Percentiles rank a stretch among this genome's conserved stretches.
These are phyloP conservation scores for Aspergillus conjunctus DNA, from an alignment of 495 filamentous ascomycete species.

Conservation along the genomic window DNA sequence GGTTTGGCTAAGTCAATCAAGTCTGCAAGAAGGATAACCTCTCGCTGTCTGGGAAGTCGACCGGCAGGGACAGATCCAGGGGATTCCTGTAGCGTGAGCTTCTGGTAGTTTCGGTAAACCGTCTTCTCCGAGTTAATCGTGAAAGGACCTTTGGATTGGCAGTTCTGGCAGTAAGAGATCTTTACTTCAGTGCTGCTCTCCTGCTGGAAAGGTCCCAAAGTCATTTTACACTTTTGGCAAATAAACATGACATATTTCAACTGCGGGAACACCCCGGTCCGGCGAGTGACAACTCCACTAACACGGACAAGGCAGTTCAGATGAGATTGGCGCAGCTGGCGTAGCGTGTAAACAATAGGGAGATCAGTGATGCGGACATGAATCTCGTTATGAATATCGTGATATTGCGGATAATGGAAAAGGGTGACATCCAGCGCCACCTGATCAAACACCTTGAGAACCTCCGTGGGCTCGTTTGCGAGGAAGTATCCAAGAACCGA, in stretches of 20 bases:
- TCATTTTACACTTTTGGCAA: slow-evolving; percentile 89
- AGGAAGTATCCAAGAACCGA: slow-evolving; percentile 98
- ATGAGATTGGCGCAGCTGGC: slow-evolving; percentile 93
- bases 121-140: slow-evolving; percentile 97
- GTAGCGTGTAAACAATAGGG: slow-evolving; percentile 93
- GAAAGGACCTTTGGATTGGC: slow-evolving; percentile 94
- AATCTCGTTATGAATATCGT: slow-evolving; percentile 96
- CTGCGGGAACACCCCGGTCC: slow-evolving; percentile 98
- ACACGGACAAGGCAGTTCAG: slow-evolving; percentile 96
- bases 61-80: slow-evolving; percentile 96
- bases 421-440: slow-evolving; percentile 95
- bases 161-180: slow-evolving; percentile 95
- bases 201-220: slow-evolving; percentile 94
- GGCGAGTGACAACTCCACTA: slow-evolving; percentile 90
- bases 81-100: slow-evolving; percentile 95
- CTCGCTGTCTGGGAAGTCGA: slow-evolving; percentile 90
- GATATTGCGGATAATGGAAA: slow-evolving; percentile 95
- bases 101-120: slow-evolving; percentile 99
- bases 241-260: slow-evolving; percentile 97
- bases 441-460: slow-evolving; percentile 94
- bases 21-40: slow-evolving; percentile 96
- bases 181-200: slow-evolving; percentile 95
- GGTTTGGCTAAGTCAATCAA: slow-evolving; percentile 96
- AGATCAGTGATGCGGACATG: slow-evolving; percentile 96
- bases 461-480: slow-evolving; percentile 90